Percentiles rank a stretch among this genome's conserved stretches.
phyloP scores from a whole-genome alignment of 805 yeast genomes.

The Metschnikowia similis region DNA sequence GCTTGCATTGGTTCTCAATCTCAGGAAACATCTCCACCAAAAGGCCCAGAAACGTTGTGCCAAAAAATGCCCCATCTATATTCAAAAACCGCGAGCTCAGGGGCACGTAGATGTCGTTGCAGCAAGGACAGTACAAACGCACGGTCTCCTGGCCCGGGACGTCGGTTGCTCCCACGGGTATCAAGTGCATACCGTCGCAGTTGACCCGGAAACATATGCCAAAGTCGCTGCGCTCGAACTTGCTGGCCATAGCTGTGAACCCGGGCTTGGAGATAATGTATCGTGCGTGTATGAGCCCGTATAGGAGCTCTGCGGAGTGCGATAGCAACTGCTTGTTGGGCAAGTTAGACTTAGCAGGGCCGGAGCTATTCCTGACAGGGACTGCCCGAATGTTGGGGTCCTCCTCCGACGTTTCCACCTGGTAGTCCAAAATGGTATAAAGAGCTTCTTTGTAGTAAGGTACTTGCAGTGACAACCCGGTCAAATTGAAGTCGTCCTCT shows the following conservation, averaged over 20 bases:
- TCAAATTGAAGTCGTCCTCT: conserved; percentile 93
- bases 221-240: conserved; percentile 82
- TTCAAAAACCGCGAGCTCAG: conserved; percentile 79
- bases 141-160: conserved; percentile 90
- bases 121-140: conserved; percentile 88
- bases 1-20: conserved; percentile 68
- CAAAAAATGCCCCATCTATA: conserved; percentile 95
- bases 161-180: conserved; percentile 91
- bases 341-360: conserved; percentile 43
- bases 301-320: conserved; percentile 86
- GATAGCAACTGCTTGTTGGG: conserved; percentile 74
- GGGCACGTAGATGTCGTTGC: conserved; percentile 88
- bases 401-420: conserved; percentile 46
- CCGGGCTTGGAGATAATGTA: conserved; percentile 88
- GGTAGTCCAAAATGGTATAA: conserved; percentile 85
- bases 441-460: conserved; percentile 90
- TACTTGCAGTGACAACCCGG: conserved; percentile 80
- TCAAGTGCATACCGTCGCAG: conserved; percentile 84
- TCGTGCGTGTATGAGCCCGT: conserved; percentile 92
- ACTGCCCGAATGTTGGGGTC: conserved; percentile 11
- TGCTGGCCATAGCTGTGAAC: conserved; percentile 85
- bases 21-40: conserved; percentile 91
- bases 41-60: conserved; percentile 92
- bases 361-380: not conserved
- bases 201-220: conserved; percentile 88